Conservation (phyloP, 805 yeast genomes). For the Starmerella asiatica region DNA sequence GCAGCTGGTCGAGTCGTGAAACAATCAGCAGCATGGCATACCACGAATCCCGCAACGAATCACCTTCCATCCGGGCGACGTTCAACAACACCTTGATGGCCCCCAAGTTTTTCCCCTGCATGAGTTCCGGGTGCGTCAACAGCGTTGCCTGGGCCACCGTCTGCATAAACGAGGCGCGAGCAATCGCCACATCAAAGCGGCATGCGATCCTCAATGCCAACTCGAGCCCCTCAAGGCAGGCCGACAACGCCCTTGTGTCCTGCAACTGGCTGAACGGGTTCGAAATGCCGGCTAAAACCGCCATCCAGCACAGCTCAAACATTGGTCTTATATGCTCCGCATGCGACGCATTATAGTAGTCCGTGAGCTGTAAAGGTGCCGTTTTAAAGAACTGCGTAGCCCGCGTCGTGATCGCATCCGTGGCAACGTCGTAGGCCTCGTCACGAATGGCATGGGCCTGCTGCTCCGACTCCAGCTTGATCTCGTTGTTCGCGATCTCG, state of each 20-base stretch:
- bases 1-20: constrained; percentile 84
- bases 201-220: constrained; percentile 73
- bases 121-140: constrained; percentile 62
- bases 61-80: constrained; percentile 69
- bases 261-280: constrained; percentile 86
- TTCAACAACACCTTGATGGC: constrained; percentile 66
- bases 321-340: constrained; percentile 84
- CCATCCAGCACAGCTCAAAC: constrained; percentile 95
- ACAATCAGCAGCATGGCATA: constrained; percentile 63
- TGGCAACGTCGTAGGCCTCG: constrained; percentile 73
- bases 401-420: constrained; percentile 78
- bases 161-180: constrained; percentile 77
- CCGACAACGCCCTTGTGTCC: constrained; percentile 32
- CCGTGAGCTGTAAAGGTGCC: constrained; percentile 34
- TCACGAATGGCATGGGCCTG: constrained; percentile 80
- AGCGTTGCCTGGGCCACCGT: constrained; percentile 77
- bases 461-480: constrained; percentile 83
- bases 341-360: constrained; percentile 70
- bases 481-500: constrained; percentile 75
- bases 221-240: constrained; percentile 73
- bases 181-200: constrained; percentile 67
- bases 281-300: constrained; percentile 83
- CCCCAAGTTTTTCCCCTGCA: constrained; percentile 64
- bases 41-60: constrained; percentile 66
- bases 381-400: constrained; percentile 71